Evolutionary conservation across 805 yeast genomes (phyloP).

Genomic region (Saturnispora sekii): DNA sequence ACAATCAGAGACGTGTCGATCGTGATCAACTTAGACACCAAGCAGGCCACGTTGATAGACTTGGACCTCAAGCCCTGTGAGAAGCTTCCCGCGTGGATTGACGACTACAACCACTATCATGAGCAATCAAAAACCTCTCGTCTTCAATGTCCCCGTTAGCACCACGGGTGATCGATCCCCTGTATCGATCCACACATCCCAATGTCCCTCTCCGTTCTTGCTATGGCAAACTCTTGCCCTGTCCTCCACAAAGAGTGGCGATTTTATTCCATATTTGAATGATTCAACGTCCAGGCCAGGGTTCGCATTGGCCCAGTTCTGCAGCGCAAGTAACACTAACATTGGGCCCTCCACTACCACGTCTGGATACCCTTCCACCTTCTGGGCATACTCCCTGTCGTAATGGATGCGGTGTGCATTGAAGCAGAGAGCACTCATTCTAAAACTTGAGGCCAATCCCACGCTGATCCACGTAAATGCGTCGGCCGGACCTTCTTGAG

Average conservation of each 20-base stretch:
- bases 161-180: conserved; percentile 7
- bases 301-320: conserved; percentile 28
- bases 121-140: conserved; percentile 1
- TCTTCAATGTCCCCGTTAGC: conserved; percentile 14
- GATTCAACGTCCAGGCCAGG: conserved; percentile 14
- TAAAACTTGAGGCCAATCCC: conserved; percentile 36
- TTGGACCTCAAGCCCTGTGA: conserved; percentile 37
- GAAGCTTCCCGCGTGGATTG: conserved; percentile 37
- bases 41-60: conserved; percentile 31
- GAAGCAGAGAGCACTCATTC: conserved; percentile 68
- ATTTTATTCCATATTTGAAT: conserved; percentile 39
- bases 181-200: conserved; percentile 23
- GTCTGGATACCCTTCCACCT: conserved; percentile 49
- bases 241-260: conserved; percentile 40
- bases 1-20: conserved; percentile 45
- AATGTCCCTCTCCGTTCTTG: conserved; percentile 5
- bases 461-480: conserved; percentile 27
- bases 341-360: conserved; percentile 78
- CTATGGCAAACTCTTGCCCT: conserved; percentile 21
- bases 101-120: conserved; percentile 16
- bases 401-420: conserved; percentile 83
- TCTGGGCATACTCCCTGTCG: conserved; percentile 43
- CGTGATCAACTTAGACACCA: conserved; percentile 30
- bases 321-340: conserved; percentile 48
- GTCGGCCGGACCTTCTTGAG: conserved; percentile 13